phyloP scores from a whole-genome alignment of 257 asterid species.

The Eustoma russellianum region DNA sequence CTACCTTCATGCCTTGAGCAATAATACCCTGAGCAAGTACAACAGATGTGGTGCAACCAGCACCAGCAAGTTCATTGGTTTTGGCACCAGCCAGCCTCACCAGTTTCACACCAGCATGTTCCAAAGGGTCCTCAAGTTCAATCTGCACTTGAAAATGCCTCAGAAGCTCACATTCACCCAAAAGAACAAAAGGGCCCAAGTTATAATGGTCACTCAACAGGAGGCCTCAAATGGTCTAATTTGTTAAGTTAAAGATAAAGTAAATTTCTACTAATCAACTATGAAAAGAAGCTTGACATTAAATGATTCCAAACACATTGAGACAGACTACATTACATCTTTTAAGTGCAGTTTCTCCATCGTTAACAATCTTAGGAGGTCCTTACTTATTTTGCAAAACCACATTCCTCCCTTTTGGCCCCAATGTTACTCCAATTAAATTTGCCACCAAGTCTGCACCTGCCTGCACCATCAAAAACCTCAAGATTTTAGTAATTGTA shows the following conservation, averaged over 20 bases:
- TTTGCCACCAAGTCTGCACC: conserved; percentile 78
- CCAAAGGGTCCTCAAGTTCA: conserved; percentile 85
- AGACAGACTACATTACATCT: conserved; percentile 34
- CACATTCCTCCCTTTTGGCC: conserved; percentile 91
- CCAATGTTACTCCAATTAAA: conserved; percentile 75
- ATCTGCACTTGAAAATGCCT: conserved; percentile 47
- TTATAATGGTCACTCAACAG: too few species aligned
- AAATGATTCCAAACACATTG: neutral
- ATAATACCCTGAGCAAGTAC: conserved; percentile 78
- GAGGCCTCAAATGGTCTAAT: too few species aligned
- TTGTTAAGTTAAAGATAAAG: too few species aligned
- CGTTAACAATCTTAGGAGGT: conserved; percentile 90
- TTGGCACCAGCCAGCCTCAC: conserved; percentile 86
- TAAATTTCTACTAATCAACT: too few species aligned
- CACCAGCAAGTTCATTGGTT: conserved; percentile 84
- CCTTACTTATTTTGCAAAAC: conserved; percentile 87
- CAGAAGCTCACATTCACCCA: conserved; percentile 1
- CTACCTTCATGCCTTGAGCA: conserved; percentile 74
- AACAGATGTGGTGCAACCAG: conserved; percentile 78
- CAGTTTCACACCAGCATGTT: conserved; percentile 77
- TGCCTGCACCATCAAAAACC: conserved; percentile 32
- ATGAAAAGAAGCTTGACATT: neutral
- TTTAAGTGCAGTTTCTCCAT: conserved; percentile 89
- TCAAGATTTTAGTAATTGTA: neutral
- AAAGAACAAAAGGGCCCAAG: too few species aligned